A percentile compares a stretch with the other conserved stretches of the same genome.
Conservation (phyloP, 352 stramenopile species). For the Phytophthora sp. region DNA sequence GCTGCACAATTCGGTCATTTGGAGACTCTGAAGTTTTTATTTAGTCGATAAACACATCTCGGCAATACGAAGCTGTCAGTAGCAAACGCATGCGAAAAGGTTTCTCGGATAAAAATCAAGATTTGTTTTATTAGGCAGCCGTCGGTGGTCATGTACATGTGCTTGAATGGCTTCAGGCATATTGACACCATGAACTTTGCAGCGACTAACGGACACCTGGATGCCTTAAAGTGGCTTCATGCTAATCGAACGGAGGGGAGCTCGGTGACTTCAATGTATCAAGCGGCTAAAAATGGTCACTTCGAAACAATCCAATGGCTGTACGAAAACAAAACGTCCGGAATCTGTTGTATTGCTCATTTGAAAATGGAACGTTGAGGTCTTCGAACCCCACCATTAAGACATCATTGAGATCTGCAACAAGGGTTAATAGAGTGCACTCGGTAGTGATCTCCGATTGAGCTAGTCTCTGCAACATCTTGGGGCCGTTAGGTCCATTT, state of each 20-base stretch:
- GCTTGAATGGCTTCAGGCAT: slow-evolving; percentile 1
- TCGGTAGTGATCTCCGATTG: too few species aligned
- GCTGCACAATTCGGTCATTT: not conserved
- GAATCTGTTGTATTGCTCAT: too few species aligned
- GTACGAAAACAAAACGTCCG: slow-evolving; percentile 1
- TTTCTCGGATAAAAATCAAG: not conserved
- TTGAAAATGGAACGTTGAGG: too few species aligned
- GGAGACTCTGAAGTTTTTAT: slow-evolving; percentile 8
- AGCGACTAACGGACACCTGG: not conserved
- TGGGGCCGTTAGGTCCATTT: too few species aligned
- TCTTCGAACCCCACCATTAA: too few species aligned
- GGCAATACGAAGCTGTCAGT: not conserved
- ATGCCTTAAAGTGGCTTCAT: slow-evolving; percentile 8
- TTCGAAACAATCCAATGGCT: slow-evolving; percentile 11
- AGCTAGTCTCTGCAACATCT: too few species aligned
- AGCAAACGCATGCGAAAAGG: not conserved
- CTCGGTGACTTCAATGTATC: not conserved
- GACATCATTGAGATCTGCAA: too few species aligned
- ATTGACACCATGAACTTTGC: not conserved
- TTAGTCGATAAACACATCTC: not conserved
- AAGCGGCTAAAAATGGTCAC: not conserved
- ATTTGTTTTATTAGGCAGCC: not conserved
- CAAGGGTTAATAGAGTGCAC: too few species aligned
- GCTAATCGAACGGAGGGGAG: not conserved
- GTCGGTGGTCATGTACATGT: not conserved